Evolutionary conservation across 2,329 filamentous ascomycete species (phyloP).

Genomic region (Atkinsonella hypoxylon): DNA sequence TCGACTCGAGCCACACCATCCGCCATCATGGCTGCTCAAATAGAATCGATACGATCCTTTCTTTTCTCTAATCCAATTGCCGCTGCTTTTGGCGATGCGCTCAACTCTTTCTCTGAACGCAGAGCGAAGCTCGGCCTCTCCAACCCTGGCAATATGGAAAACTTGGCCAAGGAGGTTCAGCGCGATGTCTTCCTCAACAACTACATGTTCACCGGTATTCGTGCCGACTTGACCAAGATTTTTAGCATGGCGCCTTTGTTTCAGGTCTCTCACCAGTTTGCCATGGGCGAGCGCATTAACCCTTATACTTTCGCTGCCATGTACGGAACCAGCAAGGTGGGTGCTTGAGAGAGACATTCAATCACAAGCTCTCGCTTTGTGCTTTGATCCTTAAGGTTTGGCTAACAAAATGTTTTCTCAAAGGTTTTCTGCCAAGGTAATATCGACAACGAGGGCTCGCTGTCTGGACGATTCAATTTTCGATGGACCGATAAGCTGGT

Average conservation of each 20-base stretch:
- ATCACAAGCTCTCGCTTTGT: not conserved
- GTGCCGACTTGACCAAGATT: slow-evolving; percentile 91
- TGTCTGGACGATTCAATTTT: slow-evolving; percentile 86
- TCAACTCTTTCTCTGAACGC: slow-evolving; percentile 71
- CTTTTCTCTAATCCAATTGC: slow-evolving; percentile 64
- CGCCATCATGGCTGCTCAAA: slow-evolving; percentile 37
- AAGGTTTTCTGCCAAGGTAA: slow-evolving; percentile 94
- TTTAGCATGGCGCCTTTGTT: slow-evolving; percentile 91
- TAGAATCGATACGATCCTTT: slow-evolving; percentile 47
- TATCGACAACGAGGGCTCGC: slow-evolving; percentile 80
- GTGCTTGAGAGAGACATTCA: slow-evolving; percentile 1
- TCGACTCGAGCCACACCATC: slow-evolving; percentile 12
- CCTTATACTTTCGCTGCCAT: slow-evolving; percentile 92
- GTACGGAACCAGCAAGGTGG: slow-evolving; percentile 84
- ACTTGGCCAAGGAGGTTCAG: slow-evolving; percentile 81
- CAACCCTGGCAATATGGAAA: slow-evolving; percentile 89
- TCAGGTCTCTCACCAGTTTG: slow-evolving; percentile 94
- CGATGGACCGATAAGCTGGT: slow-evolving; percentile 72
- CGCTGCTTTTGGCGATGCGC: slow-evolving; percentile 60
- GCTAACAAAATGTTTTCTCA: not conserved
- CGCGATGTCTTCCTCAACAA: slow-evolving; percentile 95
- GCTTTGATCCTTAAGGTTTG: no score
- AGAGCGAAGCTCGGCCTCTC: slow-evolving; percentile 78
- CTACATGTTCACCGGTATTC: slow-evolving; percentile 91
- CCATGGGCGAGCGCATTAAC: slow-evolving; percentile 84